These are phyloP conservation scores for Elsinoe necatrix DNA, from an alignment of 2,329 filamentous ascomycete genomes.

Conservation along the genomic window DNA sequence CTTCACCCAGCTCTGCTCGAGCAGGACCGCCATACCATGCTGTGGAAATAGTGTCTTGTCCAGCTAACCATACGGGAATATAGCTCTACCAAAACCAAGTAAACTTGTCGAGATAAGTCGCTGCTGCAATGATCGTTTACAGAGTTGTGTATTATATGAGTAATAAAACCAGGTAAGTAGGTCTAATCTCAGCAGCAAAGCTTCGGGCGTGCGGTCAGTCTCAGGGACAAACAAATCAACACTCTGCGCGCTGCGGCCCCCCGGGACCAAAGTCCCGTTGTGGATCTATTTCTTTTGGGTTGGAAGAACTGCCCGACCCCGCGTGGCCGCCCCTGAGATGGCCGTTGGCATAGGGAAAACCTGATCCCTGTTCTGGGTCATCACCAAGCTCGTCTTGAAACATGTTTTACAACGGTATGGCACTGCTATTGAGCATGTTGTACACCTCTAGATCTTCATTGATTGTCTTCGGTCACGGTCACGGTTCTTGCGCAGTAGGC, in stretches of 20 bases:
- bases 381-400: neutral
- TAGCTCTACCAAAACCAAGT: neutral
- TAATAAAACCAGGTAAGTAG: neutral
- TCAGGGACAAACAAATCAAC: slow-evolving; percentile 2
- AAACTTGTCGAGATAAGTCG: neutral
- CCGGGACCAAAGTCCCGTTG: neutral
- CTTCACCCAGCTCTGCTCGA: slow-evolving; percentile 57
- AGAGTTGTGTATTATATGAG: slow-evolving; percentile 26
- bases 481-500: no score
- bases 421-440: neutral
- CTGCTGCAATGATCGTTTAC: neutral
- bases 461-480: neutral
- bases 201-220: neutral
- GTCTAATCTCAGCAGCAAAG: no score
- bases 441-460: neutral
- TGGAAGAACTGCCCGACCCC: neutral
- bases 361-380: neutral
- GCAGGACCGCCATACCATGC: slow-evolving; percentile 22
- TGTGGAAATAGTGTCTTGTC: neutral
- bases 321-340: neutral
- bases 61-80: neutral
- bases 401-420: neutral
- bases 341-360: neutral
- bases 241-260: no score
- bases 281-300: neutral